These are phyloP conservation scores for Beauveria sp. DNA, from an alignment of 2,329 filamentous ascomycete genomes.

Conservation along the genomic window DNA sequence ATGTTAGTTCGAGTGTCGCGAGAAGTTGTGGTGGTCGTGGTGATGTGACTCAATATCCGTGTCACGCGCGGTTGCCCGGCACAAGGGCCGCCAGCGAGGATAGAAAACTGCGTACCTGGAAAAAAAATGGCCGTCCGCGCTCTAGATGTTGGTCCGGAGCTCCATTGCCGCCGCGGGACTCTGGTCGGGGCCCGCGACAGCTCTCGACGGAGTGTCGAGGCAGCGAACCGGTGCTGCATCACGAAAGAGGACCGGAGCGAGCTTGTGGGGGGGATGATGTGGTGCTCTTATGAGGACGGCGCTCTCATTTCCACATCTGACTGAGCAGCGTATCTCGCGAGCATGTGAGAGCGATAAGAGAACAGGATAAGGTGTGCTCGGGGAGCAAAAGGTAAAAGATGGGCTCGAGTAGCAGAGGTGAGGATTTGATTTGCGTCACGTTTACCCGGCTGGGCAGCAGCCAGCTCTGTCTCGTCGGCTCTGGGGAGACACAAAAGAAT, in stretches of 20 bases:
- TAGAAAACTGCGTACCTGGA: constrained; percentile 33
- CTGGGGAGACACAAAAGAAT: neutral
- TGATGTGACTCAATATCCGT: neutral
- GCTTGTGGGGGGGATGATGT: neutral
- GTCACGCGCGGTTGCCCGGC: neutral
- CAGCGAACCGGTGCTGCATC: constrained; percentile 18
- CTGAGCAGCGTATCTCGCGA: neutral
- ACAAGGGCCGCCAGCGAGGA: neutral
- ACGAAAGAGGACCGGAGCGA: neutral
- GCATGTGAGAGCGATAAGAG: neutral
- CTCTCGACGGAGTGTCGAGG: constrained; percentile 21
- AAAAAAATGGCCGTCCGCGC: constrained; percentile 54
- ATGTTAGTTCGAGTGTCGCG: neutral
- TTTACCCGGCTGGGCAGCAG: neutral
- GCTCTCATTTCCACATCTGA: constrained; percentile 9
- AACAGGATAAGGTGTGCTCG: neutral
- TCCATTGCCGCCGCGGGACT: constrained; percentile 16
- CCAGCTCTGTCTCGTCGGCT: constrained; percentile 1
- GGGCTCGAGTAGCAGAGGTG: neutral
- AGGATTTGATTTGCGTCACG: neutral
- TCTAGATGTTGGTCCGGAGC: constrained; percentile 27
- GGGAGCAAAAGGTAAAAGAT: neutral
- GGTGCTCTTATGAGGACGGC: constrained; percentile 7
- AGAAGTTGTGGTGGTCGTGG: neutral
- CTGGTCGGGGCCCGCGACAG: constrained; percentile 14